Percentiles rank a stretch among this genome's conserved stretches.
phyloP scores from a whole-genome alignment of 345 rosid species.

The Psidium friedrichsthalianum region DNA sequence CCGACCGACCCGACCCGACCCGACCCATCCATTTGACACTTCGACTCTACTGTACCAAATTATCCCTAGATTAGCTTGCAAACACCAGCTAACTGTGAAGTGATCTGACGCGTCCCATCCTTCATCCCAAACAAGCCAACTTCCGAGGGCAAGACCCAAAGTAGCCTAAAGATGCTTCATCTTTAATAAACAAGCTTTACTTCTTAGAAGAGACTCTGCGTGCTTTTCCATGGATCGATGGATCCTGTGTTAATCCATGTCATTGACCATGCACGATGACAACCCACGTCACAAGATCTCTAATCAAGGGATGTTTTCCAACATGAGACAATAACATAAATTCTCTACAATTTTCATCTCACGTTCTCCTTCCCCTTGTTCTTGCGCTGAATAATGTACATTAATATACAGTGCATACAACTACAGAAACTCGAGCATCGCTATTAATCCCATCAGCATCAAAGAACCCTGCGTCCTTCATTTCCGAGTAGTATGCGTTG shows the following conservation, averaged over 20 bases:
- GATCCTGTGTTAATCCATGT: not conserved
- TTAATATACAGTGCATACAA: not conserved
- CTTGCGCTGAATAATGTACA: not conserved
- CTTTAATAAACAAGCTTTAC: not conserved
- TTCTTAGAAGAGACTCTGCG: not conserved
- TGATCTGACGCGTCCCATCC: no score
- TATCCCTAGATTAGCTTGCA: no score
- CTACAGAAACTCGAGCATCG: not conserved
- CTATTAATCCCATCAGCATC: slow-evolving; percentile 75
- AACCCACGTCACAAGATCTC: not conserved
- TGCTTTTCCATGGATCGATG: not conserved
- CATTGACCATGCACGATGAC: not conserved
- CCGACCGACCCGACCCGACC: no score
- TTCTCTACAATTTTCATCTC: not conserved
- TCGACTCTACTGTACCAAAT: no score
- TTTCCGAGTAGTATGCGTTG: slow-evolving; percentile 84
- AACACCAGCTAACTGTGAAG: no score
- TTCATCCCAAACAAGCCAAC: no score
- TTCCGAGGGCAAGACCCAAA: not conserved
- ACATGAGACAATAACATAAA: not conserved
- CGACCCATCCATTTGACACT: no score
- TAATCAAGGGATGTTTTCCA: not conserved
- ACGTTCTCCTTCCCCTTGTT: not conserved
- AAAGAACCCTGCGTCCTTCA: slow-evolving; percentile 94
- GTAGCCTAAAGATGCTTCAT: not conserved